These are phyloP conservation scores for Noccaea caerulescens DNA, from an alignment of 345 rosid species.

Conservation along the genomic window DNA sequence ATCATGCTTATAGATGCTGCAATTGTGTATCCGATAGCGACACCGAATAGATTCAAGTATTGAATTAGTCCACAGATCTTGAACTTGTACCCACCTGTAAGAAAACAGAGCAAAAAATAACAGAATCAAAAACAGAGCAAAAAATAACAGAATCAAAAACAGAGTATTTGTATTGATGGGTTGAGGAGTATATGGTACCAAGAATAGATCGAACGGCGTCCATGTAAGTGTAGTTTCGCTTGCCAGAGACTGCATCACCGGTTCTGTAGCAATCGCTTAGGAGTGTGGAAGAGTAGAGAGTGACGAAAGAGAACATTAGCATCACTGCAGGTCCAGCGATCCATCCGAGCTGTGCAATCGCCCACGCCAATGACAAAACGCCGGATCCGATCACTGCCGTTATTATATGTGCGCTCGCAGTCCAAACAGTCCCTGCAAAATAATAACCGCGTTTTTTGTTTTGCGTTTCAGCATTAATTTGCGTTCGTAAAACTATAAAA, in stretches of 20 bases:
- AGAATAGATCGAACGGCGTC: conserved; percentile 77
- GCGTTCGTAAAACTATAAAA: background rate
- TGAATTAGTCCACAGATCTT: conserved; percentile 71
- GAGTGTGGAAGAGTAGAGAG: conserved; percentile 70
- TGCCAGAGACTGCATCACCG: conserved; percentile 64
- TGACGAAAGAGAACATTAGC: conserved; percentile 71
- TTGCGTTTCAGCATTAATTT: conserved; percentile 23
- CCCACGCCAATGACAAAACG: conserved; percentile 87
- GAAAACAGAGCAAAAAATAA: conserved; percentile 4
- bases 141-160: background rate
- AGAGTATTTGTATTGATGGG: background rate
- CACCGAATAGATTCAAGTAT: conserved; percentile 71
- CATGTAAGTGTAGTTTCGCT: conserved; percentile 76
- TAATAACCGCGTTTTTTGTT: background rate
- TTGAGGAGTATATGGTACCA: conserved; percentile 46
- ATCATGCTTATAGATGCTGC: conserved; percentile 87
- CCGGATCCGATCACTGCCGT: conserved; percentile 92
- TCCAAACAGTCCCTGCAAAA: conserved; percentile 69
- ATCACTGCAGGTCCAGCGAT: conserved; percentile 78
- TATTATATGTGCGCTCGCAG: conserved; percentile 82
- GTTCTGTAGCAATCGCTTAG: conserved; percentile 74
- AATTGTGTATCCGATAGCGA: conserved; percentile 72
- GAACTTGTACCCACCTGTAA: conserved; percentile 68
- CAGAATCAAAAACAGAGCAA: background rate
- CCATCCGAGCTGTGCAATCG: conserved; percentile 90